Evolutionary conservation across 495 filamentous ascomycete species (phyloP).

Genomic region (Aspergillus biplanus): DNA sequence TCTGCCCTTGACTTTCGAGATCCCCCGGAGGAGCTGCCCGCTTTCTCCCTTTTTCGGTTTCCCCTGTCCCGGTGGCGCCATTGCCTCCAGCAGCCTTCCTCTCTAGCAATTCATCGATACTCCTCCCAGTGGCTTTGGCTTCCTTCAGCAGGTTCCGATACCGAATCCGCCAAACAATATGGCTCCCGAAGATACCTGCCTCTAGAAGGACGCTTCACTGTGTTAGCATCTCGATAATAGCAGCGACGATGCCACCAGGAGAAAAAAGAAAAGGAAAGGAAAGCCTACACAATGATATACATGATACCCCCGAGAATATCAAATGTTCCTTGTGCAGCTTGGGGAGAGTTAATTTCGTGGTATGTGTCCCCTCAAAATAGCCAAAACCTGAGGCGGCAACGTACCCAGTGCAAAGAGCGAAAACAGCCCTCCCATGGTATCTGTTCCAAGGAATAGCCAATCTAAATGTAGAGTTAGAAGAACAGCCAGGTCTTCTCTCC

Average conservation of each 20-base stretch:
- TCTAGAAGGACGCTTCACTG: slow-evolving; percentile 61
- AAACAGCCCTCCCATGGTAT: slow-evolving; percentile 74
- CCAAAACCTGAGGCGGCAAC: slow-evolving; percentile 12
- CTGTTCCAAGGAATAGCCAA: slow-evolving; percentile 69
- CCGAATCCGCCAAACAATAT: slow-evolving; percentile 67
- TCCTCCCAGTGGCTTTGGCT: slow-evolving; percentile 59
- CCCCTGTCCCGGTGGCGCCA: background rate
- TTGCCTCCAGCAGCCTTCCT: slow-evolving; percentile 6
- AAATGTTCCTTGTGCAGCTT: slow-evolving; percentile 69
- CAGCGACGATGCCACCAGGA: no score
- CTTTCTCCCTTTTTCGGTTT: slow-evolving; percentile 1
- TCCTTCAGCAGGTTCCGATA: slow-evolving; percentile 61
- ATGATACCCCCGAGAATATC: slow-evolving; percentile 70
- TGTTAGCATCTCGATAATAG: background rate
- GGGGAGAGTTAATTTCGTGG: slow-evolving; percentile 11
- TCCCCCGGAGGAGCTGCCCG: background rate
- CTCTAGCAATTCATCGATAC: slow-evolving; percentile 65
- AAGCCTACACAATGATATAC: slow-evolving; percentile 66
- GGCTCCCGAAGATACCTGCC: slow-evolving; percentile 68
- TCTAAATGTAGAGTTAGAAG: slow-evolving; percentile 32
- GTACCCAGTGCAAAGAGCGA: slow-evolving; percentile 71
- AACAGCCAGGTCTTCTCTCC: slow-evolving; percentile 1
- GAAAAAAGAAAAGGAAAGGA: background rate
- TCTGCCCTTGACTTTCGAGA: slow-evolving; percentile 4
- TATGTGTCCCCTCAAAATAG: background rate